Evolutionary conservation across 495 filamentous ascomycete species (phyloP), one percentile per base, ranked within the genome.

Genomic region (Pyrenula aspistea): DNA sequence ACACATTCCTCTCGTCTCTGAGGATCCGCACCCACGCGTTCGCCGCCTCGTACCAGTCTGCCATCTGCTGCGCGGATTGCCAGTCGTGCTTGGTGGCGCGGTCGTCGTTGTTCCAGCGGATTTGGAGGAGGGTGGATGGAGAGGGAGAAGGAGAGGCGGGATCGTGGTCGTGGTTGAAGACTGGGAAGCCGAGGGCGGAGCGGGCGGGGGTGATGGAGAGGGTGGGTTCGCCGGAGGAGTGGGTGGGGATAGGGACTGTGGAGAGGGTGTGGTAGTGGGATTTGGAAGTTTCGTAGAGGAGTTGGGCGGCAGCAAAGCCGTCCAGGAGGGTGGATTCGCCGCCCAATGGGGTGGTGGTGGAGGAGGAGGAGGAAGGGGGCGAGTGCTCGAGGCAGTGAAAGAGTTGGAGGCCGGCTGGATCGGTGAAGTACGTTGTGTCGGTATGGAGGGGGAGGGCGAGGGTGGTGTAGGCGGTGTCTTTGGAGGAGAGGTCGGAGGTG

Each of bases 71-170:
- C 11, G 61, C 48, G 22, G 62, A 8, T 2, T 52, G 53, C 73
- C 72, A 79, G 55, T 77, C 62, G 55, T 57, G 65, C 57, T 73
- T 72, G 1, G 78, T 72, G 1, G 85, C 87, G 24, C 92, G 74
- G 68, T 96, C 92, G 58, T 88, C 86, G 55, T 90, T 89, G 63
- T 97, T 97, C 92, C 92, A 97, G 54, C 92, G 77, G 2, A 96
- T 74, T 58, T 88, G 84, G 47, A 80, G 68, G 52, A 92, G 63
- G 24, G 66, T 59, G 1, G 55, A 31, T 2, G 55, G 54, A 2
- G 65, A 55, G 1, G 59, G 55, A 8, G 8, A 4, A 4, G 4
- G 19, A 24, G 8, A 52, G 8, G 8, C 20, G n/a, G 50, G 8
- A 20, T 52, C 10, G 4, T 20, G 8, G 42, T 79, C 74, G 25